phyloP scores from a whole-genome alignment of 2,329 filamentous ascomycete genomes.

The Fusarium sp. region DNA sequence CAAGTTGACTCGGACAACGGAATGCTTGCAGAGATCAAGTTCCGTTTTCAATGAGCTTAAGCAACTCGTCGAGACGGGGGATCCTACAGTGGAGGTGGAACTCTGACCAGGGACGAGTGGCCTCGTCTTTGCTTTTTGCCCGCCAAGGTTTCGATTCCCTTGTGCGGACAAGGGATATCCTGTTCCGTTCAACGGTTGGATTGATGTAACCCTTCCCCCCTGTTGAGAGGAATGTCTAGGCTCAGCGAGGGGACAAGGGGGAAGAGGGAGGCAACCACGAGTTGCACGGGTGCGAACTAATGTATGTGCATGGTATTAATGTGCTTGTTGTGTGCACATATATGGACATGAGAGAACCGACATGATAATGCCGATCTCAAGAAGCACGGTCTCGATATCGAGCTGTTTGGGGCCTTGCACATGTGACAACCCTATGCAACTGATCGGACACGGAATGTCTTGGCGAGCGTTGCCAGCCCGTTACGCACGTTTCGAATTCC shows the following conservation, averaged over 20 bases:
- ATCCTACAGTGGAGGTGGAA: constrained; percentile 6
- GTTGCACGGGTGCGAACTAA: neutral
- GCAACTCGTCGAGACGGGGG: neutral
- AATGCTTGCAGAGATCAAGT: constrained; percentile 13
- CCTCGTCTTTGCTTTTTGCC: constrained; percentile 6
- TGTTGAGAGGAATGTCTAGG: neutral
- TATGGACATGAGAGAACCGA: neutral
- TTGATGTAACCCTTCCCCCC: constrained; percentile 16
- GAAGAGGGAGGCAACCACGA: neutral
- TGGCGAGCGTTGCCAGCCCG: neutral
- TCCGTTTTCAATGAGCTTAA: neutral
- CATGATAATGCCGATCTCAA: neutral
- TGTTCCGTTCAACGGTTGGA: constrained; percentile 8
- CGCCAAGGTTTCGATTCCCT: constrained; percentile 3
- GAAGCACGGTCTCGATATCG: neutral
- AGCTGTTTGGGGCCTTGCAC: neutral
- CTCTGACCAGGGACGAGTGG: neutral
- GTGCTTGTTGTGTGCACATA: neutral
- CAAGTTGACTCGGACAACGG: constrained; percentile 13
- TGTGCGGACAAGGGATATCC: neutral
- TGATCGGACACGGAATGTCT: neutral
- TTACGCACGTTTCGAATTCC: neutral
- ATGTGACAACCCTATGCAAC: neutral
- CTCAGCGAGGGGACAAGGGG: neutral
- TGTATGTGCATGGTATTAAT: neutral